A percentile compares a stretch with the other conserved stretches of the same genome.
phyloP scores from a whole-genome alignment of 73 alveolate species.

The Effrenium voratum region DNA sequence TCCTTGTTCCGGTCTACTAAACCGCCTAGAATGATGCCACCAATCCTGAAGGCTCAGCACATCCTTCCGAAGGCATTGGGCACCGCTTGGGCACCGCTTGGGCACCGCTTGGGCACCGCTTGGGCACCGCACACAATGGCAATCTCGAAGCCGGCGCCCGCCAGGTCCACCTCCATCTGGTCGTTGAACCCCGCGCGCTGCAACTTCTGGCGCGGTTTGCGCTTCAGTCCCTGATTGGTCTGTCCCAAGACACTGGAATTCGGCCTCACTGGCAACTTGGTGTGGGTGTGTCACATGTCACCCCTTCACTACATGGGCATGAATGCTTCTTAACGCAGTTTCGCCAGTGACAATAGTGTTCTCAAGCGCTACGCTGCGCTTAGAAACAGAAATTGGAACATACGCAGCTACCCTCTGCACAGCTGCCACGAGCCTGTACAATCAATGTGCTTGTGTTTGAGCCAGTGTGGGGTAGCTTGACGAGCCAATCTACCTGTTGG shows the following conservation, averaged over 20 bases:
- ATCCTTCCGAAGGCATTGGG: neutral
- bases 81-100: neutral
- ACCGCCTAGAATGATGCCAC: constrained; percentile 86
- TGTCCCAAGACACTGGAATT: neutral
- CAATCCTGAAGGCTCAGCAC: constrained; percentile 36
- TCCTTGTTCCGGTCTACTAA: constrained; percentile 78
- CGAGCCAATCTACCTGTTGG: no score
- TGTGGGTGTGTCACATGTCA: no score
- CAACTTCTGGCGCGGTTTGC: constrained; percentile 5
- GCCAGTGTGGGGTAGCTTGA: no score
- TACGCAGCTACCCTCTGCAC: no score
- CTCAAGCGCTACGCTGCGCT: no score
- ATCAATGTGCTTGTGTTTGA: no score
- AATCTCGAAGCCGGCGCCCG: constrained; percentile 86
- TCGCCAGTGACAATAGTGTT: no score
- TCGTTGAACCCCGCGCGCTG: constrained; percentile 83
- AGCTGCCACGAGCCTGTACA: no score
- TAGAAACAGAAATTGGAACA: no score
- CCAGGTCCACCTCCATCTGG: constrained; percentile 62
- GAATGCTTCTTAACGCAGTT: no score
- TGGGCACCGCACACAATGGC: constrained; percentile 26
- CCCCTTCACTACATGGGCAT: no score
- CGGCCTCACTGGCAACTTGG: neutral
- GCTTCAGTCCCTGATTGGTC: neutral
- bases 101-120: neutral